Conservation (phyloP, 306 rosid species). For the Dalbergia cultrata region DNA sequence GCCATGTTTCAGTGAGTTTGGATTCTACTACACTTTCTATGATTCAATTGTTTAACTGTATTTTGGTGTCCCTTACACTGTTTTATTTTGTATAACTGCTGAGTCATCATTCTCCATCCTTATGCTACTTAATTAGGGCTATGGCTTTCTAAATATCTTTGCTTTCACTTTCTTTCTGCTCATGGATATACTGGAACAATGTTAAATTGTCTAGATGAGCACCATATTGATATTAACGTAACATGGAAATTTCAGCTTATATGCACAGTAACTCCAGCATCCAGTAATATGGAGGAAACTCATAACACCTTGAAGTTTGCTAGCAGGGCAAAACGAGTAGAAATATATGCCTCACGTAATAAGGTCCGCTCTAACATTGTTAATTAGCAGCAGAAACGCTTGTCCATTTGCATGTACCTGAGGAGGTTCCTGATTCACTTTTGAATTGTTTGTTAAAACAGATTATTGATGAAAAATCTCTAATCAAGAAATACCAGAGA, state of each 20-base stretch:
- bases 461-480: slow-evolving; percentile 97
- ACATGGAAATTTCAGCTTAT: slow-evolving; percentile 75
- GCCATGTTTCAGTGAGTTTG: slow-evolving; percentile 95
- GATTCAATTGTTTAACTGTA: slow-evolving; percentile 28
- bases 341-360: slow-evolving; percentile 94
- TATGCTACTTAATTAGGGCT: neutral
- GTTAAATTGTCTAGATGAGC: slow-evolving; percentile 30
- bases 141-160: slow-evolving; percentile 10
- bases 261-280: slow-evolving; percentile 99
- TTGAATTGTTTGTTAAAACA: slow-evolving; percentile 53
- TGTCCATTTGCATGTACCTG: slow-evolving; percentile 12
- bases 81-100: slow-evolving; percentile 17
- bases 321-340: slow-evolving; percentile 96
- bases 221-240: slow-evolving; percentile 39
- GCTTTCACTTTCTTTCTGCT: slow-evolving; percentile 16
- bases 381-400: slow-evolving; percentile 23
- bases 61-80: neutral
- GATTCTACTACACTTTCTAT: slow-evolving; percentile 39
- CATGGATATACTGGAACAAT: slow-evolving; percentile 16
- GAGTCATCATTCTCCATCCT: slow-evolving; percentile 21
- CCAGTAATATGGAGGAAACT: slow-evolving; percentile 99
- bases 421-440: slow-evolving; percentile 37
- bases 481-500: slow-evolving; percentile 95
- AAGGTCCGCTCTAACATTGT: slow-evolving; percentile 63
- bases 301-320: slow-evolving; percentile 99